A percentile compares a stretch with the other conserved stretches of the same genome.
These are phyloP conservation scores for Lyophyllum atratum DNA, from an alignment of 768 basidiomycete genomes.

Conservation along the genomic window DNA sequence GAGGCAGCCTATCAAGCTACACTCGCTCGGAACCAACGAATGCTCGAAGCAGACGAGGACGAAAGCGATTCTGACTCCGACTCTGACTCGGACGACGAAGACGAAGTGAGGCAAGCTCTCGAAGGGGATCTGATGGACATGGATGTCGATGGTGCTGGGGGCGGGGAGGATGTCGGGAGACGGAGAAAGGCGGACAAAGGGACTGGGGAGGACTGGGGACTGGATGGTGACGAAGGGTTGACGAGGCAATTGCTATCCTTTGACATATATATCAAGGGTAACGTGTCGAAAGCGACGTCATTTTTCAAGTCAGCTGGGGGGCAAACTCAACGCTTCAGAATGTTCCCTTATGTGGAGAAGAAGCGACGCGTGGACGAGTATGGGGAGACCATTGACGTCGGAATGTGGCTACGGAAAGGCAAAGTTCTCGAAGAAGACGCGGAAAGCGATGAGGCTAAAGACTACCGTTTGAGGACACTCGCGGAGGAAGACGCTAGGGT, in stretches of 20 bases:
- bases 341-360: slow-evolving; percentile 97
- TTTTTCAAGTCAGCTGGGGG: slow-evolving; percentile 82
- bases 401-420: slow-evolving; percentile 92
- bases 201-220: slow-evolving; percentile 65
- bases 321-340: slow-evolving; percentile 82
- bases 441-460: slow-evolving; percentile 78
- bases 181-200: slow-evolving; percentile 48
- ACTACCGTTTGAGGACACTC: slow-evolving; percentile 62
- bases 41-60: slow-evolving; percentile 94
- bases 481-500: slow-evolving; percentile 87
- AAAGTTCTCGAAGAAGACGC: slow-evolving; percentile 90
- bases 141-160: slow-evolving; percentile 41
- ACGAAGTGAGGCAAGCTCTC: slow-evolving; percentile 57
- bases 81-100: slow-evolving; percentile 65
- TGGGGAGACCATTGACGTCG: slow-evolving; percentile 94
- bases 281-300: slow-evolving; percentile 80
- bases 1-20: slow-evolving; percentile 87
- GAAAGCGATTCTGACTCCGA: slow-evolving; percentile 79
- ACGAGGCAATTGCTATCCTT: slow-evolving; percentile 81
- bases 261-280: slow-evolving; percentile 98
- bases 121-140: slow-evolving; percentile 43
- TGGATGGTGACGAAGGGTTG: slow-evolving; percentile 76
- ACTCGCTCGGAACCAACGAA: slow-evolving; percentile 77
- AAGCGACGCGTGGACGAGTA: slow-evolving; percentile 92
- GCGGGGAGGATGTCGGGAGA: slow-evolving; percentile 24